Conservation (phyloP, 1,284 basidiomycete species). For the Tylopilus orsonianus region DNA sequence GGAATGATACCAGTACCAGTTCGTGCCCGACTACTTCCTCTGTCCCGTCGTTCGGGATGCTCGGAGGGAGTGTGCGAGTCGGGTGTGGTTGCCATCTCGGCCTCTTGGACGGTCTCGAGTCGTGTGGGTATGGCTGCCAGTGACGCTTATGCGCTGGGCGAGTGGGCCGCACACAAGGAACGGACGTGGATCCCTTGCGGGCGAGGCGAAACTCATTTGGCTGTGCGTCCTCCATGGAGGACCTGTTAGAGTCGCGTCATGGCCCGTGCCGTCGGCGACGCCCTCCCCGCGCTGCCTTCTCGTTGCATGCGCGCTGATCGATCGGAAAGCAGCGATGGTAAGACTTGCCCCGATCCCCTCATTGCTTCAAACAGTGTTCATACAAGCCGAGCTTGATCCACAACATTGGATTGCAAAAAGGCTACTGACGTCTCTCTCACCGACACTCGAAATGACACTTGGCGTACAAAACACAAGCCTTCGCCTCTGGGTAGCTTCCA, state of each 20-base stretch:
- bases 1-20: conserved; percentile 9
- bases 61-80: neutral
- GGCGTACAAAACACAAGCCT: neutral
- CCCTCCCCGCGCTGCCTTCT: conserved; percentile 14
- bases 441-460: neutral
- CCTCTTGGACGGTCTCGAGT: conserved; percentile 4
- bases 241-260: no score
- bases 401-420: neutral
- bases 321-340: conserved; percentile 29
- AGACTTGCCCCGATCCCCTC: no score
- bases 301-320: conserved; percentile 9
- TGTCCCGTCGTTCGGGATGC: neutral
- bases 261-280: conserved; percentile 31
- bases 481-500: neutral
- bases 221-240: conserved; percentile 40
- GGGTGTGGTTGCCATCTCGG: neutral
- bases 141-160: neutral
- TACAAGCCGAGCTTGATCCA: conserved; percentile 3
- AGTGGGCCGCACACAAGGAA: conserved; percentile 33
- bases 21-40: neutral
- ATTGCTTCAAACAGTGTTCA: conserved; percentile 22
- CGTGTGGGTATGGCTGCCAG: neutral
- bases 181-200: conserved; percentile 34
- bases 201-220: conserved; percentile 42
- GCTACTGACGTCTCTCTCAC: neutral